Evolutionary conservation across 148 eudicot species (phyloP).

Genomic region (Camellia lanceoleosa): DNA sequence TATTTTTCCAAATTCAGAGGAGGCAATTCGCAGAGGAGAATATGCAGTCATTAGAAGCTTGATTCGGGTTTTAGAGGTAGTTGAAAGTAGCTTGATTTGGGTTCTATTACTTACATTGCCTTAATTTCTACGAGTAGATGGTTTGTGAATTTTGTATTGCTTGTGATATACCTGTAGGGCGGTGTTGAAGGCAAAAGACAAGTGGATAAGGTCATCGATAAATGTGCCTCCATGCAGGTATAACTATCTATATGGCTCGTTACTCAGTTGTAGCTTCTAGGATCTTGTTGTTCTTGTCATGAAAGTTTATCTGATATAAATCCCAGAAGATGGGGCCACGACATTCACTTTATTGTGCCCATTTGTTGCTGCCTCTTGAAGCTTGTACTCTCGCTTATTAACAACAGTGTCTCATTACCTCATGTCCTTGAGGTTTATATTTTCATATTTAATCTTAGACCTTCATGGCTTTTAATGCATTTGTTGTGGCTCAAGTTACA

Average conservation of each 20-base stretch:
- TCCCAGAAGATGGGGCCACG: constrained; percentile 2
- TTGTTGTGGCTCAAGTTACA: constrained; percentile 32
- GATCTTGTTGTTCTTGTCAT: constrained; percentile 16
- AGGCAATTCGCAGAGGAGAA: constrained; percentile 88
- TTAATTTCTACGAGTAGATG: background rate
- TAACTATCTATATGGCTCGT: constrained; percentile 13
- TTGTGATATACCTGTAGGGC: constrained; percentile 51
- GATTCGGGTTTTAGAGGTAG: constrained; percentile 87
- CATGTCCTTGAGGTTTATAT: background rate
- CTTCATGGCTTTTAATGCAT: background rate
- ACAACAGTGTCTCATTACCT: background rate
- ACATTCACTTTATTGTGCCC: background rate
- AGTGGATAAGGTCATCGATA: constrained; percentile 92
- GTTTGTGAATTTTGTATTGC: constrained; percentile 20
- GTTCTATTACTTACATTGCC: constrained; percentile 9
- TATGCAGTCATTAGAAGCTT: constrained; percentile 92
- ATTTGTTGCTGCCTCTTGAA: constrained; percentile 10
- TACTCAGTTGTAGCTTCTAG: constrained; percentile 11
- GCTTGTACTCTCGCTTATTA: constrained; percentile 1
- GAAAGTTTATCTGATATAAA: constrained; percentile 5
- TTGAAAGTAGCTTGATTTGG: background rate
- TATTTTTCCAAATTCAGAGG: constrained; percentile 66
- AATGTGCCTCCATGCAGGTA: constrained; percentile 98
- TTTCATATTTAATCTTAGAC: background rate
- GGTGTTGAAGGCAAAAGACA: constrained; percentile 98